These are phyloP conservation scores for Leonotis leonurus DNA, from an alignment of 257 asterid species.

Conservation along the genomic window DNA sequence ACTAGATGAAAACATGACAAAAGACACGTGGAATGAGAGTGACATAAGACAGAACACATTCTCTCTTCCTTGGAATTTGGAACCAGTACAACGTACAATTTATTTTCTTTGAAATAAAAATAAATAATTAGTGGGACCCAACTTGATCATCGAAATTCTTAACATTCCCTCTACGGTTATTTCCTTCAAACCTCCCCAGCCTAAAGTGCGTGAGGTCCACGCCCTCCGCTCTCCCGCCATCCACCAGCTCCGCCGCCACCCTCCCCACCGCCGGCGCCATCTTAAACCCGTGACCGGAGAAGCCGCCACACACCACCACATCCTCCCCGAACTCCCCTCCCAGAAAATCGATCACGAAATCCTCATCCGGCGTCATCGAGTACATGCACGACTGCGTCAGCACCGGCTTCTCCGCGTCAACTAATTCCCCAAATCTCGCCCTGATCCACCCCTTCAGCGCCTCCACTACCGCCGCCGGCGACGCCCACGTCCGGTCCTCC, in stretches of 20 bases:
- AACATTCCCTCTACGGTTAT: conserved; percentile 35
- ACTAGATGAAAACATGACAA: too few relatives aligned
- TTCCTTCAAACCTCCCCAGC: conserved; percentile 45
- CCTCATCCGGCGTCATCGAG: conserved; percentile 92
- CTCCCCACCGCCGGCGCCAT: conserved; percentile 86
- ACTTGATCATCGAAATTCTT: conserved; percentile 64
- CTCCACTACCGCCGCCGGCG: conserved; percentile 17
- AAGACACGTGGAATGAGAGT: neutral
- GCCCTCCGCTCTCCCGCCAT: conserved; percentile 32
- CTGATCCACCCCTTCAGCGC: conserved; percentile 39
- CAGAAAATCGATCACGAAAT: conserved; percentile 69
- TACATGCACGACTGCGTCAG: conserved; percentile 77
- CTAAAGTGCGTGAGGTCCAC: conserved; percentile 44
- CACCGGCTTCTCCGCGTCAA: conserved; percentile 45
- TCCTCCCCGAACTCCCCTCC: conserved; percentile 70
- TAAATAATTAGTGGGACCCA: conserved; percentile 4
- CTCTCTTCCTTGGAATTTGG: neutral
- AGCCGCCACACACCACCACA: conserved; percentile 75
- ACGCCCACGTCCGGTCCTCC: conserved; percentile 53
- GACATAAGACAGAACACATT: neutral
- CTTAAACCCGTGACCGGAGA: conserved; percentile 94
- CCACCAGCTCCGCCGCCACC: conserved; percentile 57
- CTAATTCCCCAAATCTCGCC: conserved; percentile 38
- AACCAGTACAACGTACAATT: neutral
- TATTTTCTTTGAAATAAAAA: neutral